Evolutionary conservation across 768 basidiomycete genomes (phyloP), one percentile per base, ranked within the genome.

Genomic region (Cystofilobasidium macerans): DNA sequence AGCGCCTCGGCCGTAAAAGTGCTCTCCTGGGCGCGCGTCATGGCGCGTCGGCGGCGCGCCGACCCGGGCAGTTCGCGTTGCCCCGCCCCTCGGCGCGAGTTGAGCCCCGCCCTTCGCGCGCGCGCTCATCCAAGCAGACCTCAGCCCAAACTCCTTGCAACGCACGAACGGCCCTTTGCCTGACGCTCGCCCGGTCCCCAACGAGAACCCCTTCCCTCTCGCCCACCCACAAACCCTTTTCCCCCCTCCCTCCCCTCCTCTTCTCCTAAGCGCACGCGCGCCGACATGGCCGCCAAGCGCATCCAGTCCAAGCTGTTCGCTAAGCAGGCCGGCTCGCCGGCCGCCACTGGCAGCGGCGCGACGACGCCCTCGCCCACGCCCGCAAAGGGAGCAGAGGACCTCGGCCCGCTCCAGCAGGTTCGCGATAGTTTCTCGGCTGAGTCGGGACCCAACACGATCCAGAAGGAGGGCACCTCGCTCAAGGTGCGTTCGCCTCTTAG

Each of bases 401-500:
- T 40, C 38, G 7, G 16, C 16, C 58, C 58, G 16, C 24, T 60
- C 9, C 58, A 60, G 58, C 8, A 13, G 24, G 58, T 60, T 14
- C 14, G 22, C 3, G 58, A 60, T 30, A 7, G 38, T 11, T 60
- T 60, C 43, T 60, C 58, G 38, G 20, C 24, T 13, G 58, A 60
- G 33, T 18, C 22, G 22, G 38, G 13, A 18, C 43, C 58, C 28
- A 40, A 40, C 38, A 26, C 35, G 26, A 60, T 60, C 38, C 35
- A 42, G 38, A 45, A 60, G 38, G 43, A 42, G 28, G 30, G 26
- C 20, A 32, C 58, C 16, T 38, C 35, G 22, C 58, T 60, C 58
- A 60, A 60, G 58, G 58, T 60, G 43, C 58, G 58, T 59, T 57
- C 32, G n/a, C 36, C 22, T 58, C 36, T 40, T 32, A 20, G 22